phyloP scores from a whole-genome alignment of 2,329 filamentous ascomycete genomes.

The Calycina marina region DNA sequence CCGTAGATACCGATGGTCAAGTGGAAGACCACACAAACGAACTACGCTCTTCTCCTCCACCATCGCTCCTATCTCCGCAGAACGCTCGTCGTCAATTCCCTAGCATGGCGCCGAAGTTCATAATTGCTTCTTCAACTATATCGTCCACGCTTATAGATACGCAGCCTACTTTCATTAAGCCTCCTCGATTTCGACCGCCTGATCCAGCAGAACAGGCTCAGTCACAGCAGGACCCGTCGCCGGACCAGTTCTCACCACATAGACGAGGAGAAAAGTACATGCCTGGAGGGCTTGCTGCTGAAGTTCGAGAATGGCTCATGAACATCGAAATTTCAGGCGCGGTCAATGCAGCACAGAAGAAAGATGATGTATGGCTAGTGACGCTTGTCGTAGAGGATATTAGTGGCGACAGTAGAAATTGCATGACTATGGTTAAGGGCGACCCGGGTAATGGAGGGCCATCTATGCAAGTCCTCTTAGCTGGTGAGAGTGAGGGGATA shows the following conservation, averaged over 20 bases:
- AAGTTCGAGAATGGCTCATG: constrained; percentile 34
- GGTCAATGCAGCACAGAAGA: constrained; percentile 4
- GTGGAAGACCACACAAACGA: constrained; percentile 3
- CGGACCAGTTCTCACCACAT: constrained; percentile 38
- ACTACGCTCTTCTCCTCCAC: constrained; percentile 10
- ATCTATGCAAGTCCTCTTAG: constrained; percentile 18
- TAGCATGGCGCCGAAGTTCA: constrained; percentile 18
- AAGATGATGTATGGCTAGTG: constrained; percentile 17
- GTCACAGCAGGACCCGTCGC: constrained; percentile 24
- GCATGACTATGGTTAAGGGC: constrained; percentile 20
- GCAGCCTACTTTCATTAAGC: constrained; percentile 17
- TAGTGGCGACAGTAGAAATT: constrained; percentile 10
- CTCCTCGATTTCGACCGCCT: constrained; percentile 21
- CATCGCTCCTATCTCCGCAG: constrained; percentile 17
- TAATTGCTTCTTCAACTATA: constrained; percentile 13
- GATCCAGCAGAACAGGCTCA: constrained; percentile 11
- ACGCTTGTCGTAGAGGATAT: constrained; percentile 19
- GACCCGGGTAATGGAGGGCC: constrained; percentile 5
- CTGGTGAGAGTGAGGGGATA: constrained; percentile 16
- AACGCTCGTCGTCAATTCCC: constrained; percentile 10
- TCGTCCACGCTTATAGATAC: constrained; percentile 10
- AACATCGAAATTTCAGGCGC: constrained; percentile 22
- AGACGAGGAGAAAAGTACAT: constrained; percentile 33
- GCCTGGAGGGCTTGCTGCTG: constrained; percentile 32
- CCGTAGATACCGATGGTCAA: constrained; percentile 4